These are phyloP conservation scores for Zostera marina DNA, from an alignment of 116 monocot genomes.

Conservation along the genomic window DNA sequence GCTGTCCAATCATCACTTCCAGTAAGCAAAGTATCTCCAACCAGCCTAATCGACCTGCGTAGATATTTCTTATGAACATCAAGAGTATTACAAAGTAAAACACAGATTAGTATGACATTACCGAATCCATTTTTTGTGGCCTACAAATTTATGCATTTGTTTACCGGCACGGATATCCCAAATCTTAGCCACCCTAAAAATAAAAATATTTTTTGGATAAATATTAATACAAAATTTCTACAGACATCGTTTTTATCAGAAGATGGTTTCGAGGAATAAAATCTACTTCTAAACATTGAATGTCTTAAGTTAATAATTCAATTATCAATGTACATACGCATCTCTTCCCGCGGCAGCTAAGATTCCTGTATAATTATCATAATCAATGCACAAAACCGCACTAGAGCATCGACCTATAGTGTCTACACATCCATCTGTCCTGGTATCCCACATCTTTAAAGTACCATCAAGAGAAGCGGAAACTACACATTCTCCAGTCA, in stretches of 20 bases:
- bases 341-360: conserved; percentile 90
- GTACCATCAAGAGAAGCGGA: conserved; percentile 96
- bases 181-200: conserved; percentile 54
- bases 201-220: too few relatives aligned
- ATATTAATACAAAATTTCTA: background rate
- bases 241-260: background rate
- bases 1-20: conserved; percentile 99
- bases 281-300: background rate
- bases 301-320: background rate
- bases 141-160: conserved; percentile 85
- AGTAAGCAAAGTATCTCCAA: conserved; percentile 74
- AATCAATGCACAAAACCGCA: conserved; percentile 93
- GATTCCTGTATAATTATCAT: conserved; percentile 86
- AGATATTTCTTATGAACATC: background rate
- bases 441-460: conserved; percentile 98
- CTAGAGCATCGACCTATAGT: conserved; percentile 78
- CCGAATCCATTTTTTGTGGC: conserved; percentile 95
- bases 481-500: conserved; percentile 92
- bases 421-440: conserved; percentile 95
- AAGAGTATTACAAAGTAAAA: background rate
- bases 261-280: too few relatives aligned
- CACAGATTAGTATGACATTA: conserved; percentile 6
- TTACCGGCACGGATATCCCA: conserved; percentile 97
- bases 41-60: conserved; percentile 84
- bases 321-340: conserved; percentile 34